Base-by-base conservation (phyloP, 352 stramenopile species). In the Globisporangium orthogonon region DNA sequence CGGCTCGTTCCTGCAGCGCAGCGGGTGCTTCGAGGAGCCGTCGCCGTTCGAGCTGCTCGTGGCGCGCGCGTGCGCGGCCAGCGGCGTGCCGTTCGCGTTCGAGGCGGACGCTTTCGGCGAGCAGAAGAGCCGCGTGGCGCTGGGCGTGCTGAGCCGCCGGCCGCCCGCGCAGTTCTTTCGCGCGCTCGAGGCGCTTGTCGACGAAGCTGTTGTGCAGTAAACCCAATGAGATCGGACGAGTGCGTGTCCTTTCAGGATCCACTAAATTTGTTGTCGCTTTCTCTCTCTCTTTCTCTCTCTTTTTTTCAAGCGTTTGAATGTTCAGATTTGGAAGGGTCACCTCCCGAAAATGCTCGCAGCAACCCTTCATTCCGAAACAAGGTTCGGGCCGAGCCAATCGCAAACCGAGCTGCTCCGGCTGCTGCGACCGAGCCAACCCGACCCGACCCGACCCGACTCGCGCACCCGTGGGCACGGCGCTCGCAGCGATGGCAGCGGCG, bases 1-100 rank as follows among this genome's bases (percentile, higher is more conserved):
- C 52, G 77, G 78, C 17, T 79, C 52, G 47, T 87, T 86, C 52
- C 85, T 91, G 77, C 66, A 78, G 55, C 77, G 78, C 31, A 68
- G 63, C 4, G 79, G 78, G 1, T 89, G 79, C 61, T 91, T 91
- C 50, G 73, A 87, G 61, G 52, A 81, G 15, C 77, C 82, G 4
- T 89, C 78, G 5, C 52, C 60, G 40, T 58, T 91, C 13, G 82
- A 91, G 50, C 56, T 73, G 11, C 56, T 71, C 23, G 57, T 91
- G 2, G 61, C 76, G 39, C 59, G 60, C 10, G 81, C 81, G n/a
- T 88, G 78, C 49, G 58, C 59, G 4, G 50, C 52, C 10, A 61
- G 65, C 0, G 64, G 69, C 14, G 77, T 91, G 48, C 71, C 78
- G 2, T 86, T 85, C 46, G 50, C 54, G 37, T 86, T 91, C 59